Evolutionary conservation across 306 rosid genomes (phyloP), one percentile per base, ranked within the genome.

Genomic region (Prinsepia uniflora): DNA sequence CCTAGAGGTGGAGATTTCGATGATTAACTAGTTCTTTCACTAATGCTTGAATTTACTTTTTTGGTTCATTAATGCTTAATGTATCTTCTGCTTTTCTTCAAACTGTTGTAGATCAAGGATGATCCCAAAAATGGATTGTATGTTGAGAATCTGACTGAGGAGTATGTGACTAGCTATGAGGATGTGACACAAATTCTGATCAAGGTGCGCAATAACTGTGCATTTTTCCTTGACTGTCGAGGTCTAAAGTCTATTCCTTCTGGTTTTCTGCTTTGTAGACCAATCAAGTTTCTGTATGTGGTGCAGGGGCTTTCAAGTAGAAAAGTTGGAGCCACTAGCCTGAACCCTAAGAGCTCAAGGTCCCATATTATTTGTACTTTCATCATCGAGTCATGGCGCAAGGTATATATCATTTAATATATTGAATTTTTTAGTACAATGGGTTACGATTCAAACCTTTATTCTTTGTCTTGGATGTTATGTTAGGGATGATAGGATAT

Each of bases 281-380:
- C 59, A 43, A 68, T 67, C 67, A 63, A 34, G 15, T 20, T 47
- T 74, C 54, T 44, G 15, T 36, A 20, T 69, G 57, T 65, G 81
- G 66, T 79, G 79, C 88, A 94, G 99, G 99, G 99, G 42, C 97
- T 94, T 67, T 94, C 99, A 41, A 91, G 92, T 76, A 89, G 96
- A 86, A 94, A 91, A 86, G 97, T 89, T 60, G 97, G 97, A 81
- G 88, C 97, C 54, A 87, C 96, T 62, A 83, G 91, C 78, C 76
- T 82, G 81, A 91, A 89, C 73, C 87, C 99, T 49, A 89, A 91
- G 88, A 87, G 96, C 84, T 94, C 99, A 53, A 87, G 92, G 71
- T 94, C 99, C 67, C 99, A 94, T 71, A 85, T 94, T 67, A 80
- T 94, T 78, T 91, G 87, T 77, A 94, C 92, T 41, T 87, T 91